Evolutionary conservation across 2,329 filamentous ascomycete species (phyloP), one percentile per base, ranked within the genome.

Genomic region (Aspergillus sojae): DNA sequence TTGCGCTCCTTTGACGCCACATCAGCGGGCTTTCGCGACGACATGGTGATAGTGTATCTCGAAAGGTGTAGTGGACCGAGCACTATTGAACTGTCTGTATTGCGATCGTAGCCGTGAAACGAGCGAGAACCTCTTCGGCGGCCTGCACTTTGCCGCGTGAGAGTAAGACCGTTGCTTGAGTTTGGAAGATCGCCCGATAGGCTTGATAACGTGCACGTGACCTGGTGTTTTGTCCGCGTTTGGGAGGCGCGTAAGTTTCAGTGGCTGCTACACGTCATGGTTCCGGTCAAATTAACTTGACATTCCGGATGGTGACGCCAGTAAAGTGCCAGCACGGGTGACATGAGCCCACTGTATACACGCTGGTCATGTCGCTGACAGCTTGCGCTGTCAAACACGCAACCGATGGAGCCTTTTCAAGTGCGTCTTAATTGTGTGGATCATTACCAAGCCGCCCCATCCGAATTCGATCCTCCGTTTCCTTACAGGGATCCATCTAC

Each of bases 371-470:
- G 70, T 72, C 61, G 67, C 62, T 70, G 68, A 69, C 66, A 68
- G 64, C 65, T 60, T 56, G 65, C 53, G 64, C 66, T 65, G 62
- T 70, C 58, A 60, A 54, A 58, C 58, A 67, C 59, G 46, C 62
- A 59, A 58, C 67, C 70, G 72, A 89, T 89, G 90, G 90, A 93
- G 73, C 83, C 87, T 70, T 98, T 99, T 81, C 91, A 92, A 71
- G 89, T 99, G 75, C 91, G 94, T 71, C 83, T 99, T 74, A 97
- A 99, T 77, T 97, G 93, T 82, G 90, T 99, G 81, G 95, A 99
- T 79, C 90, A 95, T 77, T 99, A 98, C 78, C 93, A 97, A 80
- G 87, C 89, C 46, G 84, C 84, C 12, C 91, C 93, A 21, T 91
- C 93, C 57, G 85, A 85, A 69, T 90, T 95, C 76, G 94, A 98